Conservation (phyloP, 768 basidiomycete genomes). For the Russula earlei region DNA sequence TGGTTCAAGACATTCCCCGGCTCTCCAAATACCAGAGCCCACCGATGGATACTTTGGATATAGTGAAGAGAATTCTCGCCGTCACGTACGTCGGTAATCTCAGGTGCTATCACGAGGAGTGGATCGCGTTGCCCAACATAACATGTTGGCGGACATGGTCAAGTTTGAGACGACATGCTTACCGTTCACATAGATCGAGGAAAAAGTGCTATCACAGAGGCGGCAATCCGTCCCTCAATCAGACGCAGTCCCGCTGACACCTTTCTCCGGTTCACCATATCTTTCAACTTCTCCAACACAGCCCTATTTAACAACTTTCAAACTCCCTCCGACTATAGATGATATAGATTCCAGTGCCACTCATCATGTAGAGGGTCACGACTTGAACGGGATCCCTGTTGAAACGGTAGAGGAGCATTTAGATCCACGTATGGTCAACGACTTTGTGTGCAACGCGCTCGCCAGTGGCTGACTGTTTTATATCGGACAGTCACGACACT, state of each 20-base stretch:
- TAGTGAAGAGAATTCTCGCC: constrained; percentile 64
- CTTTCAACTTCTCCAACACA: neutral
- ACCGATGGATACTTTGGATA: constrained; percentile 76
- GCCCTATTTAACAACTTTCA: neutral
- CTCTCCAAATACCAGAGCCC: constrained; percentile 37
- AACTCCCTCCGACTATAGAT: constrained; percentile 1
- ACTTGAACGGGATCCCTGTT: neutral
- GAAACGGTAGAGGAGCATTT: constrained; percentile 7
- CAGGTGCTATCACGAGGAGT: neutral
- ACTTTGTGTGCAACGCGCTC: constrained; percentile 13
- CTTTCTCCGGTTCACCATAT: constrained; percentile 20
- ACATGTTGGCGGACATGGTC: neutral
- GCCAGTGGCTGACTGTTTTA: constrained; percentile 11
- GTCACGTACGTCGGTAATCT: constrained; percentile 44
- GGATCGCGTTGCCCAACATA: neutral
- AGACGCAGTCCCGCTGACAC: constrained; percentile 31
- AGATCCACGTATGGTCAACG: neutral
- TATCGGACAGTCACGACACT: neutral
- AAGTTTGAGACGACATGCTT: neutral
- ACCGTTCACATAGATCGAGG: constrained; percentile 48
- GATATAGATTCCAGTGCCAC: neutral
- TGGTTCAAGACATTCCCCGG: constrained; percentile 18
- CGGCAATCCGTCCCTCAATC: constrained; percentile 44
- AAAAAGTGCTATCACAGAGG: constrained; percentile 60
- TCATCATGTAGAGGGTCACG: neutral